These are phyloP conservation scores for Aspergillus chevalieri DNA, from an alignment of 2,329 filamentous ascomycete genomes.

Conservation along the genomic window DNA sequence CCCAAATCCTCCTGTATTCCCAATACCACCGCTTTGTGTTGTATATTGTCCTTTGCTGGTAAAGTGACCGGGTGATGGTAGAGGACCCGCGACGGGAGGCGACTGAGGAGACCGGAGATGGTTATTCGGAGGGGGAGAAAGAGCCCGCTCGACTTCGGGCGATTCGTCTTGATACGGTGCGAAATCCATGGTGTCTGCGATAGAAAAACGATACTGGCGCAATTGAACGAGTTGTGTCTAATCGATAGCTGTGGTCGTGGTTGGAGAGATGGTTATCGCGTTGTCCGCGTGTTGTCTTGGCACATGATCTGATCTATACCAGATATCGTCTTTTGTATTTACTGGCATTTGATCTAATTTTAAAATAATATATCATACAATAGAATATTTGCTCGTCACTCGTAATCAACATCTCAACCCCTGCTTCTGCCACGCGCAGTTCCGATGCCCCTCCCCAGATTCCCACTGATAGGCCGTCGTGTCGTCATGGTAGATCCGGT, in stretches of 20 bases:
- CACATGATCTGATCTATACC: constrained; percentile 10
- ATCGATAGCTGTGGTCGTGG: constrained; percentile 1
- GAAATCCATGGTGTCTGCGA: constrained; percentile 66
- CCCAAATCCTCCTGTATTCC: constrained; percentile 32
- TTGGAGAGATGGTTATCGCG: constrained; percentile 1
- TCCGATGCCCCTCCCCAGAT: constrained; percentile 30
- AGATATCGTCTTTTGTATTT: constrained; percentile 7
- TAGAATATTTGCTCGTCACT: background rate
- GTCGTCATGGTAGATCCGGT: constrained; percentile 22
- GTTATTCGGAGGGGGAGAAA: constrained; percentile 61
- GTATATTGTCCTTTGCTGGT: constrained; percentile 21
- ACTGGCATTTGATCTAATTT: constrained; percentile 11
- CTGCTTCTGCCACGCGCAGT: constrained; percentile 30
- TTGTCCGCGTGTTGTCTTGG: constrained; percentile 14
- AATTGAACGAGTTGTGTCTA: background rate
- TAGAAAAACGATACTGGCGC: background rate
- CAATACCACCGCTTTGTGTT: constrained; percentile 24
- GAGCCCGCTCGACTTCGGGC: constrained; percentile 73
- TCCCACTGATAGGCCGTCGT: constrained; percentile 35
- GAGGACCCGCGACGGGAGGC: constrained; percentile 40
- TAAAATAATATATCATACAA: constrained; percentile 17
- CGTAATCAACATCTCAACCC: constrained; percentile 10
- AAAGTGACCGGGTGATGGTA: constrained; percentile 37
- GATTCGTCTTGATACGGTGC: constrained; percentile 92
- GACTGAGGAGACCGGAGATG: constrained; percentile 48